Conservation (phyloP, 129 eudicot genomes). For the Scalesia atractyloides region DNA sequence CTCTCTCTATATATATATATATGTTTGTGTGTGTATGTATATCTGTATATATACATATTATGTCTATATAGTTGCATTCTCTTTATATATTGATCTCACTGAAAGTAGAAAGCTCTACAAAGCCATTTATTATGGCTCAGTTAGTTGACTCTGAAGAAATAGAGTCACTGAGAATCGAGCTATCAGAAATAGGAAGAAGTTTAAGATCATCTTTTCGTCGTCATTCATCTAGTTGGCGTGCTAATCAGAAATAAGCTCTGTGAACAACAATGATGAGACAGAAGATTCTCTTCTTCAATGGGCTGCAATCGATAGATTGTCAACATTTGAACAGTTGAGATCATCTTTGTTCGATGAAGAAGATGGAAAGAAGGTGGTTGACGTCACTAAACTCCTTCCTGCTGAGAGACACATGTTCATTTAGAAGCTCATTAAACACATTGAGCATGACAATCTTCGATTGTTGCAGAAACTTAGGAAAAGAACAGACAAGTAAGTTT, state of each 20-base stretch:
- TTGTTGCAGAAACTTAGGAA: constrained; percentile 56
- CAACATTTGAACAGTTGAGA: constrained; percentile 44
- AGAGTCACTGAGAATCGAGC: constrained; percentile 45
- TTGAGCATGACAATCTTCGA: constrained; percentile 60
- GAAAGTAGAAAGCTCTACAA: constrained; percentile 12
- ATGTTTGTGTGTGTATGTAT: neutral
- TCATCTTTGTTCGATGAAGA: constrained; percentile 41
- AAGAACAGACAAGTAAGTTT: constrained; percentile 53
- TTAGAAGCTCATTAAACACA: constrained; percentile 56
- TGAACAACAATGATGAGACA: constrained; percentile 20
- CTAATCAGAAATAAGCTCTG: constrained; percentile 21
- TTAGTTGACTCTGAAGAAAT: constrained; percentile 36
- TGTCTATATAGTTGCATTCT: neutral
- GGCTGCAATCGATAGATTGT: constrained; percentile 46
- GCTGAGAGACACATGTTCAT: constrained; percentile 51
- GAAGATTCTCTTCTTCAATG: constrained; percentile 32
- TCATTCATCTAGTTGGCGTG: constrained; percentile 26
- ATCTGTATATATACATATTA: neutral
- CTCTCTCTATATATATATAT: neutral
- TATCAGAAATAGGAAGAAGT: constrained; percentile 52
- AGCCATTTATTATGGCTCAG: constrained; percentile 43
- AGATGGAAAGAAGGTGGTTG: constrained; percentile 41
- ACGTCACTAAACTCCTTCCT: constrained; percentile 55
- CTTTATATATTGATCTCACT: neutral
- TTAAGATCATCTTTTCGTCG: constrained; percentile 35